These are phyloP conservation scores for Aegilops bicornis DNA, from an alignment of 176 grass and related monocot genomes.

Conservation along the genomic window DNA sequence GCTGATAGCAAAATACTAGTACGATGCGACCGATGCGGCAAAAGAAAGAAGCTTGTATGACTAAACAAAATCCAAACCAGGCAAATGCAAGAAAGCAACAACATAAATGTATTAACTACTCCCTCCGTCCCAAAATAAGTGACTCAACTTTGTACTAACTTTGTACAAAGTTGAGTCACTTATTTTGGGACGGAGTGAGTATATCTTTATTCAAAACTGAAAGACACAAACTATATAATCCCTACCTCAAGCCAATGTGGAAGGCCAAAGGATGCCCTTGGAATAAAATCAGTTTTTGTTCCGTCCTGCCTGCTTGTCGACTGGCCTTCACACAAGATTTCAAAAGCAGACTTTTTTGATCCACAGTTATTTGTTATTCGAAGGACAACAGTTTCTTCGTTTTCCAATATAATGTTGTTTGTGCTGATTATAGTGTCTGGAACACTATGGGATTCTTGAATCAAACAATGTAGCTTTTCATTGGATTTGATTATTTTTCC, in stretches of 20 bases:
- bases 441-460: constrained; percentile 52
- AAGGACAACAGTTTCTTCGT: constrained; percentile 67
- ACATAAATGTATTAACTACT: neutral
- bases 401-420: constrained; percentile 91
- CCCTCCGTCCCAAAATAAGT: no score
- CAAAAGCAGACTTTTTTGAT: constrained; percentile 58
- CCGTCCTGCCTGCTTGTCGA: constrained; percentile 46
- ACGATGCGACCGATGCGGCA: neutral
- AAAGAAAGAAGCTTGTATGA: neutral
- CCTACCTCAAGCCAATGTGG: constrained; percentile 89
- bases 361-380: constrained; percentile 73
- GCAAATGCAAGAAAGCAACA: neutral
- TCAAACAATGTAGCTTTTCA: constrained; percentile 43
- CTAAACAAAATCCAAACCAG: neutral
- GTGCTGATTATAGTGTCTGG: constrained; percentile 92
- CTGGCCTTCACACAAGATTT: constrained; percentile 75
- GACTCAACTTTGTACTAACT: no score
- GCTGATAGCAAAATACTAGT: neutral
- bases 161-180: no score
- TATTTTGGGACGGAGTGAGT: no score
- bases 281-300: constrained; percentile 46
- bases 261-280: constrained; percentile 81
- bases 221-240: neutral
- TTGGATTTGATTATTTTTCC: constrained; percentile 65
- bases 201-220: neutral